Evolutionary conservation across 192 early-diverging fungal genomes (phyloP).

Genomic region (Coemansia sp.): DNA sequence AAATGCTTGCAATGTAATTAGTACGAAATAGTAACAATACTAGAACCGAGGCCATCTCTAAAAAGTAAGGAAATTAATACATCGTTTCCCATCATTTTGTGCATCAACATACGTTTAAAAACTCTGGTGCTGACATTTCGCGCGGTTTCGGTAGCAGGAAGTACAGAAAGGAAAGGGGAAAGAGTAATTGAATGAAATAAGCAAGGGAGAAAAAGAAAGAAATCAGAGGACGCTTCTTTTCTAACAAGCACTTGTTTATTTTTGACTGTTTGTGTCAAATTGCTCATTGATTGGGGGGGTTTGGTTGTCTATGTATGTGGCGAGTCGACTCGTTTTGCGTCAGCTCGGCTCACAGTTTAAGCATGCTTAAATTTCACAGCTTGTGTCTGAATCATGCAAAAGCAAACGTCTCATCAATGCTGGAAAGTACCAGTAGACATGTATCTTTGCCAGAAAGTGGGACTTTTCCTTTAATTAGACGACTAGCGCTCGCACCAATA

Average conservation of each 20-base stretch:
- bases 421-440: too few species aligned
- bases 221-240: not conserved
- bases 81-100: not conserved
- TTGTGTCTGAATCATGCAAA: too few species aligned
- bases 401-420: too few species aligned
- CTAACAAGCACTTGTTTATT: not conserved
- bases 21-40: not conserved
- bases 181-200: not conserved
- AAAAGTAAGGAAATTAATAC: not conserved
- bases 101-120: not conserved
- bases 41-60: not conserved
- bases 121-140: constrained; percentile 1
- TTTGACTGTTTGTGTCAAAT: not conserved
- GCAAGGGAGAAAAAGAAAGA: not conserved
- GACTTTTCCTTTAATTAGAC: too few species aligned
- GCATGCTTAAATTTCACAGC: too few species aligned
- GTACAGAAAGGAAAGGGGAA: not conserved
- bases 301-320: not conserved
- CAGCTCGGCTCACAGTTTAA: not conserved
- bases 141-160: not conserved
- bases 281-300: too few species aligned
- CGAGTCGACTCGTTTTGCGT: not conserved
- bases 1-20: not conserved
- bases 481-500: too few species aligned
- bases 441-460: too few species aligned